A percentile compares a stretch with the other conserved stretches of the same genome.
Evolutionary conservation across 306 rosid species (phyloP).

Genomic region (Spatholobus suberectus): DNA sequence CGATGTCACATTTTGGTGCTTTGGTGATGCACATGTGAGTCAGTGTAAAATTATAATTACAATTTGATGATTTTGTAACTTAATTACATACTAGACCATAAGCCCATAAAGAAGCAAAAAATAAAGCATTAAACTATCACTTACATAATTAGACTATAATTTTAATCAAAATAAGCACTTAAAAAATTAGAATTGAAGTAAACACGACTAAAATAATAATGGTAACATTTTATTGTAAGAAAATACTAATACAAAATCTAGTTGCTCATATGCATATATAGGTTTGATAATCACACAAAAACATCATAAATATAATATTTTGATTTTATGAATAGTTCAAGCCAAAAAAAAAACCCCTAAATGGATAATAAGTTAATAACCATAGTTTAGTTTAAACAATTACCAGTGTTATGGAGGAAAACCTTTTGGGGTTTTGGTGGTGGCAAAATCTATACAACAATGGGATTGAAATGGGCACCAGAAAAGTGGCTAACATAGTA

Average conservation of each 20-base stretch:
- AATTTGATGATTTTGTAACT: too few species aligned
- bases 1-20: background rate
- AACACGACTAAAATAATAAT: background rate
- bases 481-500: background rate
- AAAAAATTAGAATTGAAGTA: background rate
- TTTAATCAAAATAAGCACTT: background rate
- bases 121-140: too few species aligned
- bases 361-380: background rate
- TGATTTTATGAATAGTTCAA: background rate
- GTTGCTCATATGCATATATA: background rate
- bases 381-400: background rate
- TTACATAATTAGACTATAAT: too few species aligned
- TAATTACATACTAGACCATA: too few species aligned
- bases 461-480: too few species aligned
- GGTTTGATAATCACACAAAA: background rate
- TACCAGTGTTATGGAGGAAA: too few species aligned
- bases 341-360: background rate
- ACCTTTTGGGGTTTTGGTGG: background rate
- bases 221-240: background rate
- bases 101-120: too few species aligned
- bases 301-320: background rate
- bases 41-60: too few species aligned
- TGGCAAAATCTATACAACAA: background rate
- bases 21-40: too few species aligned
- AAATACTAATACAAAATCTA: background rate